phyloP scores from a whole-genome alignment of 2,329 filamentous ascomycete genomes.

The Xylaria sp. region DNA sequence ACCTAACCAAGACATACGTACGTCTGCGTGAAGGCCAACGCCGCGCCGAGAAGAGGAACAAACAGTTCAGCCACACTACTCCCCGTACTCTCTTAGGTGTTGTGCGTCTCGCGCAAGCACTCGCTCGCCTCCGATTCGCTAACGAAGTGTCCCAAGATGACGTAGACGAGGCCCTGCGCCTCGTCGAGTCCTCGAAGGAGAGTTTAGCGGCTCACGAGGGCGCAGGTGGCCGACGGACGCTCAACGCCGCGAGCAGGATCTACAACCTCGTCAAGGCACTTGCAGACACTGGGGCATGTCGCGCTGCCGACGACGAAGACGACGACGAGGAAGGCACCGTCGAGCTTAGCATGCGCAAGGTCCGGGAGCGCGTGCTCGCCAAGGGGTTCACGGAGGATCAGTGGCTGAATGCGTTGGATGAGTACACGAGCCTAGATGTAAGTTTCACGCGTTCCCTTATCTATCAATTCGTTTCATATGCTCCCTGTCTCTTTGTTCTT shows the following conservation, averaged over 20 bases:
- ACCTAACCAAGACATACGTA: conserved; percentile 97
- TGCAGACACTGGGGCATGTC: conserved; percentile 86
- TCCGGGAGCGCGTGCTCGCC: conserved; percentile 90
- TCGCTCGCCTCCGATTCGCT: conserved; percentile 91
- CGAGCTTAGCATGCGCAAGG: conserved; percentile 87
- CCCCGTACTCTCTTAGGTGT: conserved; percentile 93
- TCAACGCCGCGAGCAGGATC: conserved; percentile 88
- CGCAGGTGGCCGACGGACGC: conserved; percentile 69
- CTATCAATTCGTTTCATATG: neutral
- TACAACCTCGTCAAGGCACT: conserved; percentile 93
- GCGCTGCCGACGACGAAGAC: conserved; percentile 70
- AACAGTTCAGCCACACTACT: conserved; percentile 93
- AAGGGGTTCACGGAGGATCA: conserved; percentile 98
- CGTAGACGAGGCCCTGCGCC: conserved; percentile 91
- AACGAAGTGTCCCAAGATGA: conserved; percentile 88
- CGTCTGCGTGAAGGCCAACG: conserved; percentile 92
- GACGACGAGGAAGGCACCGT: conserved; percentile 63
- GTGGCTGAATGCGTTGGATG: conserved; percentile 84
- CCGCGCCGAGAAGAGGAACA: conserved; percentile 88
- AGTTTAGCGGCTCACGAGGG: conserved; percentile 78
- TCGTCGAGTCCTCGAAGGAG: conserved; percentile 94
- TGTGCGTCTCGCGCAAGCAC: conserved; percentile 90
- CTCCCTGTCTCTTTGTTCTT: neutral
- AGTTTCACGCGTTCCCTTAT: conserved; percentile 60
- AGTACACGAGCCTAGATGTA: conserved; percentile 90